phyloP scores from a whole-genome alignment of 225 moss, liverwort and hornwort species.

The Neckera pumila region DNA sequence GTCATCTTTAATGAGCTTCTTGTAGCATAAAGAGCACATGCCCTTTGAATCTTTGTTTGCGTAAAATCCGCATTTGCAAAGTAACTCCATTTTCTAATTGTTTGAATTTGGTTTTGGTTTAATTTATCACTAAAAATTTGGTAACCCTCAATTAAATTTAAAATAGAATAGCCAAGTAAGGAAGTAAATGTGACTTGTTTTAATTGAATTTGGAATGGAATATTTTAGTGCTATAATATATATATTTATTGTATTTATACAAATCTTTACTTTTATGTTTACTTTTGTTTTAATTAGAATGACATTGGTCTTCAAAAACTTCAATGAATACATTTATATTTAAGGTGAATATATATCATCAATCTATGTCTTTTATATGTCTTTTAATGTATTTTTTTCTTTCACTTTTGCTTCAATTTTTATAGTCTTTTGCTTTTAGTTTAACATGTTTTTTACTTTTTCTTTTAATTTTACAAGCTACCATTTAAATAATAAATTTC shows the following conservation, averaged over 20 bases:
- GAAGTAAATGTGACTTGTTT: not conserved
- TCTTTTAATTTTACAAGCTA: no score
- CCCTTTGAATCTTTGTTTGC: not conserved
- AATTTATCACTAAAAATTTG: not conserved
- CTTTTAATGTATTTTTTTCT: no score
- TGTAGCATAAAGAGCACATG: not conserved
- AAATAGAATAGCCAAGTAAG: not conserved
- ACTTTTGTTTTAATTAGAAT: not conserved
- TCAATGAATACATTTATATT: not conserved
- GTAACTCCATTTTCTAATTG: not conserved
- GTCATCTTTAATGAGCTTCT: not conserved
- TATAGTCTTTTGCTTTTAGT: no score
- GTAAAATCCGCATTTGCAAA: not conserved
- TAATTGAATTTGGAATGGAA: not conserved
- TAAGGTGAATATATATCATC: not conserved
- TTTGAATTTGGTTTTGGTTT: no score
- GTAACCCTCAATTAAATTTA: not conserved
- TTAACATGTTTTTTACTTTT: no score
- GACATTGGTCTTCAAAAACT: not conserved
- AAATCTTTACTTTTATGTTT: not conserved
- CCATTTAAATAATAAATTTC: no score
- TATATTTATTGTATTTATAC: no score
- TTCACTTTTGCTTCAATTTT: no score
- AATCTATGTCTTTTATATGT: rapidly evolving
- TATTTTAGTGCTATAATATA: not conserved